Evolutionary conservation across 2,329 filamentous ascomycete genomes (phyloP), one percentile per base, ranked within the genome.

Genomic region (Hymenoscyphus fructigenus): DNA sequence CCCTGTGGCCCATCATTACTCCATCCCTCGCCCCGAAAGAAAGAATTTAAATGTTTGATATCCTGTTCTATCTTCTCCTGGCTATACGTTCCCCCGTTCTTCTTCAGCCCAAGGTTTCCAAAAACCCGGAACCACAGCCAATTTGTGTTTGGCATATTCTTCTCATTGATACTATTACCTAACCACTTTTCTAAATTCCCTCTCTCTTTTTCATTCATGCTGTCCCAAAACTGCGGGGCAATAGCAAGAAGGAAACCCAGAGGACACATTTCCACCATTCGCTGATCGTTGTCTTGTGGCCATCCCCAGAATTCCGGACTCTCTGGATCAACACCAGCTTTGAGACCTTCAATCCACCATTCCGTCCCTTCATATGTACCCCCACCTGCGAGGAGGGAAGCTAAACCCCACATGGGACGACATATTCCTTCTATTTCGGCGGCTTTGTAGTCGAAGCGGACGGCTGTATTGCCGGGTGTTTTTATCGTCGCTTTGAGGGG

Each of bases 81-180:
- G 0, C 88, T 91, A 78, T 88, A 91, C 58, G 84, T 84, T 0
- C 88, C 90, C 0, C 89, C 88, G 70, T 92, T 91, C 70, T 88
- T 90, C 74, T 90, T 89, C 38, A 93, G 77, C 0, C 91, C 91
- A 0, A 94, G 82, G 70, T 94, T 94, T 47, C 91, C 91, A 73
- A 94, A 94, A 5, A 94, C 90, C 47, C 91, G 86, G 75, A 94
- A 94, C 91, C 91, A 94, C 3, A 93, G 82, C 89, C 89, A 88
- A 68, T 83, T 84, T 23, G 84, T 86, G 71, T 87, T 84, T 1
- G 84, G 85, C 85, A 93, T 93, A 66, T 91, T 89, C 76, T 91
- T 92, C 74, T 89, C 87, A 73, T 93, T 93, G 76, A 93, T 90
- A 32, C 82, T 84, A 70, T 90, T 90, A 2, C 88, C 89, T 59